Evolutionary conservation across 2,329 filamentous ascomycete species (phyloP), one percentile per base, ranked within the genome.

Genomic region (Fusarium buharicum): DNA sequence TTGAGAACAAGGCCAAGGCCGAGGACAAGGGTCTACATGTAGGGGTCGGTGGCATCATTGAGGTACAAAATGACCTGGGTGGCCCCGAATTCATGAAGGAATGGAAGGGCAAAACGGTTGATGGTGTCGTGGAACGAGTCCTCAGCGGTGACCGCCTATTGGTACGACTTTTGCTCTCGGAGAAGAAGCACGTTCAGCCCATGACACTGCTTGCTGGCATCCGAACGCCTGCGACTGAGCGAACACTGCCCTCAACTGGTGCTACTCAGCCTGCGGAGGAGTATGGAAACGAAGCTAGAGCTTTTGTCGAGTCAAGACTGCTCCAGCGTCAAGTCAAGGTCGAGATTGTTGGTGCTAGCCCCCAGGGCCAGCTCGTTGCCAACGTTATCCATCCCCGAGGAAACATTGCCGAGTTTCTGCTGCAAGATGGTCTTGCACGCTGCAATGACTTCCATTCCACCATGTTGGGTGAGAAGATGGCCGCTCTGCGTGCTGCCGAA

Each of bases 391-490:
- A 99, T 78, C 93, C 93, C 24, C 87, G 89, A 59, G 95, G 95
- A 62, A 97, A 93, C 77, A 96, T 99, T 75, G 92, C 93, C 62
- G 92, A 91, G 66, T 96, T 96, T 76, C 78, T 99, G 38, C 86
- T 99, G 39, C 88, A 94, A 70, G 91, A 93, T 49, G 95, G 95
- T 69, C 83, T 98, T 52, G 95, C 94, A 36, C 86, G 92, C 71
- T 98, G 94, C 81, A 93, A 93, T 64, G 95, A 99, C 77, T 93
- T 95, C 78, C 95, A 99, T 80, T 96, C 94, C 1, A 96, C 93
- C 34, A 83, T 97, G 79, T 85, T 99, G 11, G 95, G 95, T 39
- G 81, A 86, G 45, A 91, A 94, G 70, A 99, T 99, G 95, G 88
- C 90, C 37, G 76, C 85, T 55, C 86, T 98, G 54, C 88, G 95